Percentiles rank a stretch among this genome's conserved stretches.
phyloP scores from a whole-genome alignment of 768 basidiomycete genomes.

The Suillus subalutaceus region DNA sequence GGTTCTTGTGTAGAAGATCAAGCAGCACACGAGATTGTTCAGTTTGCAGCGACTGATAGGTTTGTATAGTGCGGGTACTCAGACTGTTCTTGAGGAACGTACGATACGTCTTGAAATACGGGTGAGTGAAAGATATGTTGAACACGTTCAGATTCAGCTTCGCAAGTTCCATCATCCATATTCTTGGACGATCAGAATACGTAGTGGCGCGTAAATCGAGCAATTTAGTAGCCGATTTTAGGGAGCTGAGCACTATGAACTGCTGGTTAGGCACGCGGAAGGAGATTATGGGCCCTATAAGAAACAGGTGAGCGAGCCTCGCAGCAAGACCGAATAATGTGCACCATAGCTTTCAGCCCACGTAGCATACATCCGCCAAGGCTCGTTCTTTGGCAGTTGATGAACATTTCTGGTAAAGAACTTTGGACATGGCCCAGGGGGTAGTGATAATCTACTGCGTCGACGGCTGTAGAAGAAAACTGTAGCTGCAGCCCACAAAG shows the following conservation, averaged over 20 bases:
- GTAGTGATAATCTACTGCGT: neutral
- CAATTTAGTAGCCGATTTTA: neutral
- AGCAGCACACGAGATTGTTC: neutral
- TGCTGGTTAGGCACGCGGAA: neutral
- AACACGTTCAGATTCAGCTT: neutral
- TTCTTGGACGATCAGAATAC: neutral
- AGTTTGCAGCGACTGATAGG: neutral
- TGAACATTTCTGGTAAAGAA: neutral
- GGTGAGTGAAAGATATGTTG: neutral
- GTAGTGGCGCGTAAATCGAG: neutral
- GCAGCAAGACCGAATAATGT: too few species aligned
- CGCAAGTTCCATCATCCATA: neutral
- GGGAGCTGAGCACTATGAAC: neutral
- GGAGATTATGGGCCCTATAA: neutral
- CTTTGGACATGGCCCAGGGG: neutral
- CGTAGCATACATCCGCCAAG: neutral
- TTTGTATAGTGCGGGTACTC: neutral
- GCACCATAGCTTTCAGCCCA: conserved; percentile 1
- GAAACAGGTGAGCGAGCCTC: neutral
- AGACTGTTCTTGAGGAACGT: neutral
- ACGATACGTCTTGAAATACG: neutral
- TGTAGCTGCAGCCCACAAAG: neutral
- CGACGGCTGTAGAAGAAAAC: neutral
- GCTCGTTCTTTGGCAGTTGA: neutral
- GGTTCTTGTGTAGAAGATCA: neutral